Conservation (phyloP, 192 early-diverging fungal species). For the Spinellus fusiger region DNA sequence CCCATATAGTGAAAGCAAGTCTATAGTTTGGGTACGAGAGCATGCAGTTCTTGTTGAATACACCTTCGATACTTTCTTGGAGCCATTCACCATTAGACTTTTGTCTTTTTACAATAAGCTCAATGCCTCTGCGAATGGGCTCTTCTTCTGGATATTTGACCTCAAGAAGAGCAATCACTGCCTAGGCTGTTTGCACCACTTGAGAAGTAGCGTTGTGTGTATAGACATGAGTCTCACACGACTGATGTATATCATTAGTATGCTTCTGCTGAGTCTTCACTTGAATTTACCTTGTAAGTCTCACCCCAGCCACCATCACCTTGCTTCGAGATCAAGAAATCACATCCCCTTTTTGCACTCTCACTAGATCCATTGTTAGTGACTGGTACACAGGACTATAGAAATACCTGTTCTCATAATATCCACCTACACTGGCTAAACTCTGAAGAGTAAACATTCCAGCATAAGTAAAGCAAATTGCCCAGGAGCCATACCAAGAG, state of each 20-base stretch:
- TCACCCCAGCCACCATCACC: constrained; percentile 99
- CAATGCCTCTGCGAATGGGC: constrained; percentile 59
- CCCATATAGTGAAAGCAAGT: constrained; percentile 90
- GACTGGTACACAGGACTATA: too few species aligned
- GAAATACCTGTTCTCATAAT: constrained; percentile 69
- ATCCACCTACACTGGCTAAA: constrained; percentile 75
- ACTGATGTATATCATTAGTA: too few species aligned
- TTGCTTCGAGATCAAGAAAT: constrained; percentile 89
- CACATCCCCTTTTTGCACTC: constrained; percentile 67
- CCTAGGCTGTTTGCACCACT: constrained; percentile 90
- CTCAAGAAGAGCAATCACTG: constrained; percentile 81
- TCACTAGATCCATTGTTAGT: constrained; percentile 33
- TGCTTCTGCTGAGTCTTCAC: too few species aligned
- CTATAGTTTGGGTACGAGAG: constrained; percentile 94
- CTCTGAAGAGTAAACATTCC: constrained; percentile 87
- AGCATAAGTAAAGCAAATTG: constrained; percentile 96
- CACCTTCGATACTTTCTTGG: constrained; percentile 96
- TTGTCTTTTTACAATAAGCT: constrained; percentile 81
- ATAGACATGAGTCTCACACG: constrained; percentile 66
- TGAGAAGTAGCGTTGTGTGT: constrained; percentile 68
- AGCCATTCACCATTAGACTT: constrained; percentile 90
- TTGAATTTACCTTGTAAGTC: constrained; percentile 77
- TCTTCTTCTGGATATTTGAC: constrained; percentile 76
- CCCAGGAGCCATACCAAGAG: constrained; percentile 95
- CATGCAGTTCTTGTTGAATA: constrained; percentile 89